Evolutionary conservation across 805 yeast species (phyloP).

Genomic region (Candida fluviatilis): DNA sequence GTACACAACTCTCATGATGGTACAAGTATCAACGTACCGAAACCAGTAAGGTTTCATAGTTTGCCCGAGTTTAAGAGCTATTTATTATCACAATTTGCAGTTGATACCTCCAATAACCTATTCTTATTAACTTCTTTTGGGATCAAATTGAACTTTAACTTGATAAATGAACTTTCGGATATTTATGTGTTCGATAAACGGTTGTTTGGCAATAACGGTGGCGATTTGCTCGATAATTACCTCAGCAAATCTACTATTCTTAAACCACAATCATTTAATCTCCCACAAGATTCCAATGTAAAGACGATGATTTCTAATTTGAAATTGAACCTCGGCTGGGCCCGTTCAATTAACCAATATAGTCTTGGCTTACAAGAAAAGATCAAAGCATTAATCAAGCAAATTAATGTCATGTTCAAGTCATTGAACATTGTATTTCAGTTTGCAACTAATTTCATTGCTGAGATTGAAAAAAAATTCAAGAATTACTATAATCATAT

Average conservation of each 20-base stretch:
- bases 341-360: slow-evolving; percentile 43
- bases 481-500: slow-evolving; percentile 33
- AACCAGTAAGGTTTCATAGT: slow-evolving; percentile 39
- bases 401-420: slow-evolving; percentile 40
- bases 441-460: slow-evolving; percentile 45
- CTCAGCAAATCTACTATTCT: not conserved
- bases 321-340: slow-evolving; percentile 51
- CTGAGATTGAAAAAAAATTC: slow-evolving; percentile 46
- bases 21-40: slow-evolving; percentile 25
- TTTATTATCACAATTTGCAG: slow-evolving; percentile 23
- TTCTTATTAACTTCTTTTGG: slow-evolving; percentile 65
- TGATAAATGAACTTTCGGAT: slow-evolving; percentile 49
- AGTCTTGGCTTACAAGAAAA: slow-evolving; percentile 27
- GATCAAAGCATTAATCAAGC: slow-evolving; percentile 23
- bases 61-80: slow-evolving; percentile 26
- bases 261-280: not conserved
- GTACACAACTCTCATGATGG: slow-evolving; percentile 40
- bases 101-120: slow-evolving; percentile 25
- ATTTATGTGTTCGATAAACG: slow-evolving; percentile 63
- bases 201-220: slow-evolving; percentile 35
- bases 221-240: not conserved
- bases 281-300: slow-evolving; percentile 5
- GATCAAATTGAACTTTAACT: slow-evolving; percentile 50
- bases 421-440: slow-evolving; percentile 45
- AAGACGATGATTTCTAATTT: slow-evolving; percentile 29